Percentiles rank a stretch among this genome's conserved stretches.
These are phyloP conservation scores for Nannizziopsis arthrosporioides DNA, from an alignment of 2,329 filamentous ascomycete genomes.

Conservation along the genomic window DNA sequence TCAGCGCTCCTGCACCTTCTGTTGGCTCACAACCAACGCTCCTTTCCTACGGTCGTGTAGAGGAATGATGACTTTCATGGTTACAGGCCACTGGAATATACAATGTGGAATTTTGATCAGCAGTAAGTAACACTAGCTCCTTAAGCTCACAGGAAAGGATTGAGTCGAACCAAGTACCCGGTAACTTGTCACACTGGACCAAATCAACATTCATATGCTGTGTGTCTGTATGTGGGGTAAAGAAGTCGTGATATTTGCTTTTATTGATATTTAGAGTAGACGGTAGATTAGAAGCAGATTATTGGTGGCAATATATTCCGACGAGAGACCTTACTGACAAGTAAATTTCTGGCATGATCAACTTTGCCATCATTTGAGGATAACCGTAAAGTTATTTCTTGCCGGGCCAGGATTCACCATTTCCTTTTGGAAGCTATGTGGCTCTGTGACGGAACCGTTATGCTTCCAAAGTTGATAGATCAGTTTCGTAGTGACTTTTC, in stretches of 20 bases:
- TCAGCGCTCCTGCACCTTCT: constrained; percentile 9
- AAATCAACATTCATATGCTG: too few relatives aligned
- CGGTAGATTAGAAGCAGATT: too few relatives aligned
- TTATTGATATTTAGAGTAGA: too few relatives aligned
- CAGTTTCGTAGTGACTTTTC: constrained; percentile 70
- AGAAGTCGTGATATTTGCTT: too few relatives aligned
- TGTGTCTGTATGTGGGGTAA: too few relatives aligned
- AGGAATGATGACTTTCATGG: neutral
- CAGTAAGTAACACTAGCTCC: too few relatives aligned
- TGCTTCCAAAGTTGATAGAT: constrained; percentile 79
- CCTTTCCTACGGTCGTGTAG: neutral
- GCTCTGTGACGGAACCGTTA: constrained; percentile 14
- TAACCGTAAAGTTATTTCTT: constrained; percentile 85
- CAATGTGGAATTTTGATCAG: neutral
- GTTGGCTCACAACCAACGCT: constrained; percentile 2
- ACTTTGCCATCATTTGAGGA: constrained; percentile 36
- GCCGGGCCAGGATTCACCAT: constrained; percentile 62
- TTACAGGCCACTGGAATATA: too few relatives aligned
- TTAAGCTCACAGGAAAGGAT: too few relatives aligned
- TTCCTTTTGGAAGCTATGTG: constrained; percentile 51
- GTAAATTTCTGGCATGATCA: neutral
- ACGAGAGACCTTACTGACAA: too few relatives aligned
- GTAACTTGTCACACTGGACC: too few relatives aligned
- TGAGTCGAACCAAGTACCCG: too few relatives aligned
- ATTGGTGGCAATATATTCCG: too few relatives aligned